Evolutionary conservation across 2,329 filamentous ascomycete genomes (phyloP).

Genomic region (Calonectria pseudoreteaudii): DNA sequence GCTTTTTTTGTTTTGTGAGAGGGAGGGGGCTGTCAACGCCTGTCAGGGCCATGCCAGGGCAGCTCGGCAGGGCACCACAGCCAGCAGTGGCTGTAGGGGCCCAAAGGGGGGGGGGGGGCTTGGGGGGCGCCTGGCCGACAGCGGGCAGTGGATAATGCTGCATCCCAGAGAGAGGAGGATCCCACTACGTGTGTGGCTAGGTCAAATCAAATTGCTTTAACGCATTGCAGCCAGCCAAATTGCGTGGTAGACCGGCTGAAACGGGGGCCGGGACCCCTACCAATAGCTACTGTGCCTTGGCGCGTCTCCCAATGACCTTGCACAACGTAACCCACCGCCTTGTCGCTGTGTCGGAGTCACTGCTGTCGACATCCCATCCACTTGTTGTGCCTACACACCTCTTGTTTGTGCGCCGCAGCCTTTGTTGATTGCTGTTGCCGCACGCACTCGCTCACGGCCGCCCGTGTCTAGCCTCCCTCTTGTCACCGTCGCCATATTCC

Average conservation of each 20-base stretch:
- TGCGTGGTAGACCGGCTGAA: constrained; percentile 19
- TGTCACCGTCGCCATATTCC: constrained; percentile 18
- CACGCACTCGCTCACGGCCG: constrained; percentile 37
- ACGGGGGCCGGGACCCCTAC: constrained; percentile 12
- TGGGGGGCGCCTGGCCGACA: neutral
- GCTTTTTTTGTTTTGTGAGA: neutral
- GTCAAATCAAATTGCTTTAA: constrained; percentile 10
- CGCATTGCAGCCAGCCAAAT: constrained; percentile 18
- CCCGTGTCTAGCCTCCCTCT: constrained; percentile 23
- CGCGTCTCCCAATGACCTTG: constrained; percentile 39
- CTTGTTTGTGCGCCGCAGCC: constrained; percentile 37
- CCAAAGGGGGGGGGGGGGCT: neutral
- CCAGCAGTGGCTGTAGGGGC: neutral
- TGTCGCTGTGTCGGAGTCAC: constrained; percentile 20
- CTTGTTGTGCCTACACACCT: constrained; percentile 28
- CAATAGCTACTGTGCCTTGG: constrained; percentile 26
- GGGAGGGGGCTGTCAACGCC: neutral
- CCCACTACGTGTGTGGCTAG: neutral
- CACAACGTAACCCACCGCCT: constrained; percentile 36
- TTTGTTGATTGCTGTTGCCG: constrained; percentile 29
- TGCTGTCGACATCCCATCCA: constrained; percentile 26
- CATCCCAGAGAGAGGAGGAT: neutral
- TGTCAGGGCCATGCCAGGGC: constrained; percentile 9
- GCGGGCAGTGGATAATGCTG: constrained; percentile 1
- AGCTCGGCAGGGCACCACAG: neutral